Evolutionary conservation across 768 basidiomycete species (phyloP).

Genomic region (Leucocoprinus birnbaumii): DNA sequence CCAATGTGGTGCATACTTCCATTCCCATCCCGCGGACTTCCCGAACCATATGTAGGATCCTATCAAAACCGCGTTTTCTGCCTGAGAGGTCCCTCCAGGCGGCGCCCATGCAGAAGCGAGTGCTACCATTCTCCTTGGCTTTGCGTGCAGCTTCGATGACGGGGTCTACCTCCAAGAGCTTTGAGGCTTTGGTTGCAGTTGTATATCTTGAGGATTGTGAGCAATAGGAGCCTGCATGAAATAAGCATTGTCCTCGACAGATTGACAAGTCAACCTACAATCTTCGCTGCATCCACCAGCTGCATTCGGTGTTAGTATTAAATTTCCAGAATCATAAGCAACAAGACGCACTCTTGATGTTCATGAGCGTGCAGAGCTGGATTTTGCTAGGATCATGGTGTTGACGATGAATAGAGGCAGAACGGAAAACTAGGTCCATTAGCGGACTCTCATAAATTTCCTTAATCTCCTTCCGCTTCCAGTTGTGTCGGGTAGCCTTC

Average conservation of each 20-base stretch:
- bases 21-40: constrained; percentile 93
- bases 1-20: constrained; percentile 99
- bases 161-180: constrained; percentile 84
- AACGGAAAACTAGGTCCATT: constrained; percentile 85
- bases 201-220: constrained; percentile 95
- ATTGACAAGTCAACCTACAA: constrained; percentile 48
- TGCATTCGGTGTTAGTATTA: constrained; percentile 26
- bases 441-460: constrained; percentile 82
- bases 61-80: constrained; percentile 89
- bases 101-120: constrained; percentile 98
- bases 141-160: constrained; percentile 90
- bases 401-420: constrained; percentile 81
- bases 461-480: constrained; percentile 81
- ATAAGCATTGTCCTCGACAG: background rate
- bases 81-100: constrained; percentile 96
- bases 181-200: constrained; percentile 85
- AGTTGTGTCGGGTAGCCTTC: constrained; percentile 50
- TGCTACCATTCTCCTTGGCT: constrained; percentile 95
- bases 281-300: constrained; percentile 96
- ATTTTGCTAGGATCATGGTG: constrained; percentile 88
- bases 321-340: constrained; percentile 21
- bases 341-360: constrained; percentile 84
- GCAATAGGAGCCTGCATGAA: constrained; percentile 81
- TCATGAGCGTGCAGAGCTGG: constrained; percentile 96
- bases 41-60: constrained; percentile 89